Base-by-base conservation (phyloP, 805 yeast genomes). In the Candida rishiriensis region DNA sequence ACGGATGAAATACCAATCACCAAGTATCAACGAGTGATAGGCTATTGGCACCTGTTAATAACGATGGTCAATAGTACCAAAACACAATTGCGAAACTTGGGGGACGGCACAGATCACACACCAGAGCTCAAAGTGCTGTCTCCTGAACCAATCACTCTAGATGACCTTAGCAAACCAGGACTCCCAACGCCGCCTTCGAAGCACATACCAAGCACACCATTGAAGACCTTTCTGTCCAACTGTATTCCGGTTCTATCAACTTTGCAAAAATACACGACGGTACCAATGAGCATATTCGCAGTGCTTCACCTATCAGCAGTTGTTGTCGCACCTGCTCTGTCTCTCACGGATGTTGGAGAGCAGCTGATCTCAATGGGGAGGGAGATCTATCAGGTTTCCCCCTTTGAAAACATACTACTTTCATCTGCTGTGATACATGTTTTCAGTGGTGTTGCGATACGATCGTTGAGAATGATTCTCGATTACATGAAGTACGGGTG, bases 321-420 rank as follows among this genome's bases (percentile, higher is more conserved):
- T 5, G 65, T 77, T 0, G 50, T 76, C 1, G 69, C 75, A 0
- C 91, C 93, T 0, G 59, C 64, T 0, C 56, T 73, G 3, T 54
- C 78, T 3, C 73, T 78, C 8, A 44, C 63, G 1, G 69, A 60
- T 0, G 43, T 70, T 2, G 75, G 78, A 3, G 75, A 81, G 41
- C 83, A 81, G 41, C 51, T 79, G 29, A 66, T 85, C 40, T 75
- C 81, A 49, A 67, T 81, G 64, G 79, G 80, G 0, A 68, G 91
- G 33, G 73, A 78, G 14, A 52, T 85, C 0, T 85, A 85, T 57
- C 85, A 81, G 45, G 65, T 70, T 0, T 72, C 81, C 0, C 51
- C 64, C 1, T 61, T 79, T 12, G 91, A 84, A 55, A 57, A 58
- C 8, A 42, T 68, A 0, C 52, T 76, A n/a, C 68, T 82, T 0